Conservation (phyloP, 768 basidiomycete genomes). For the Lyophyllum atratum region DNA sequence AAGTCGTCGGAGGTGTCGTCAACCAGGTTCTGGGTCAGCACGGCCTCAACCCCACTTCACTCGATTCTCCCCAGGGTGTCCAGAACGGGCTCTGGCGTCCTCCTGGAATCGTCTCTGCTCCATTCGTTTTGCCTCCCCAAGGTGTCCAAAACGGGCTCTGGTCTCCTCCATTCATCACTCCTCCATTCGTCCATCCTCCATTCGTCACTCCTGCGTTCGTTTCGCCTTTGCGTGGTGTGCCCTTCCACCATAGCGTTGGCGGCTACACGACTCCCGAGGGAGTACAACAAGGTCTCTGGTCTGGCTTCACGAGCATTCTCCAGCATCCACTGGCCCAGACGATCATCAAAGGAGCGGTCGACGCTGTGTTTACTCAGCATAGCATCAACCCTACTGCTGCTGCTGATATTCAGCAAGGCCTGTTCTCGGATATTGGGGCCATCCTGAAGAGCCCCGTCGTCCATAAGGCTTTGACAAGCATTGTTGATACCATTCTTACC, state of each 20-base stretch:
- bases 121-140: too few relatives aligned
- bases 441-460: neutral
- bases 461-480: neutral
- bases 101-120: too few relatives aligned
- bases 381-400: neutral
- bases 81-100: neutral
- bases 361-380: neutral
- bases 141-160: too few relatives aligned
- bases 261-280: neutral
- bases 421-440: neutral
- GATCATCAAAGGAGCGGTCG: neutral
- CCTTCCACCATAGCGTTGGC: neutral
- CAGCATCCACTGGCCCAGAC: constrained; percentile 2
- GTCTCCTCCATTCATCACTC: too few relatives aligned
- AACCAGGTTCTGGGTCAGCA: neutral
- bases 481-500: neutral
- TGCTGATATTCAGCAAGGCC: neutral
- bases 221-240: neutral
- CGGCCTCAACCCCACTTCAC: neutral
- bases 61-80: neutral
- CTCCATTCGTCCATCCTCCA: too few relatives aligned
- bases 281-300: neutral
- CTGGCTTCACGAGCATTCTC: neutral
- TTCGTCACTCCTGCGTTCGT: too few relatives aligned
- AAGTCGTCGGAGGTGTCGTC: neutral